A percentile compares a stretch with the other conserved stretches of the same genome.
phyloP scores from a whole-genome alignment of 371 early-diverging fungal genomes.

The Lichtheimia ramosa region DNA sequence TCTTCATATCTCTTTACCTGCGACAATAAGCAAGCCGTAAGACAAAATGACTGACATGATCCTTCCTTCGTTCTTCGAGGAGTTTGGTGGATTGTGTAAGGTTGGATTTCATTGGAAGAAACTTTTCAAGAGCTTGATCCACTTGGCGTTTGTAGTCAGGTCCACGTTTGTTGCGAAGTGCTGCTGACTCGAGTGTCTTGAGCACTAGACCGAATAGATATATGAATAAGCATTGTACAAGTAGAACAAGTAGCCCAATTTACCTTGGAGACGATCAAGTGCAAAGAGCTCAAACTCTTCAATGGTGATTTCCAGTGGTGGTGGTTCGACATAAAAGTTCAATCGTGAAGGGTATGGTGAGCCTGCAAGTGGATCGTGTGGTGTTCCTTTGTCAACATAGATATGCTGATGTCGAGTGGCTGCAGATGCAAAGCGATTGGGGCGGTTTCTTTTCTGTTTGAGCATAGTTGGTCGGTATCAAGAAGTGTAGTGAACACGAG shows the following conservation, averaged over 20 bases:
- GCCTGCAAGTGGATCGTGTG: not conserved
- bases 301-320: conserved; percentile 78
- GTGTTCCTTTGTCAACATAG: conserved; percentile 7
- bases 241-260: not conserved
- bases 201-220: conserved; percentile 57
- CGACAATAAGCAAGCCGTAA: conserved; percentile 91
- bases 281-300: conserved; percentile 92
- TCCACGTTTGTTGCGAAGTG: conserved; percentile 66
- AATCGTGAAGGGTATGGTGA: conserved; percentile 72
- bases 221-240: not conserved
- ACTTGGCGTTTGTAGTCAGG: conserved; percentile 65
- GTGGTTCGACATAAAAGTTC: conserved; percentile 79
- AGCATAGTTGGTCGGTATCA: too few species aligned
- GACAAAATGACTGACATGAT: conserved; percentile 93
- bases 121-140: conserved; percentile 54
- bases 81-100: conserved; percentile 37
- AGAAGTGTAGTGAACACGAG: too few species aligned
- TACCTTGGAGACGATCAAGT: conserved; percentile 88
- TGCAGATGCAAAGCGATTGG: conserved; percentile 18
- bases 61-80: conserved; percentile 81
- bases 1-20: conserved; percentile 43
- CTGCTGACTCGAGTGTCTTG: conserved; percentile 81
- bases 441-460: too few species aligned
- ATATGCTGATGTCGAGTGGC: conserved; percentile 14
- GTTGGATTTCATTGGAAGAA: conserved; percentile 70